Percentiles rank a stretch among this genome's conserved stretches.
phyloP scores from a whole-genome alignment of 352 stramenopile genomes.

The Thalassiosira sp. region DNA sequence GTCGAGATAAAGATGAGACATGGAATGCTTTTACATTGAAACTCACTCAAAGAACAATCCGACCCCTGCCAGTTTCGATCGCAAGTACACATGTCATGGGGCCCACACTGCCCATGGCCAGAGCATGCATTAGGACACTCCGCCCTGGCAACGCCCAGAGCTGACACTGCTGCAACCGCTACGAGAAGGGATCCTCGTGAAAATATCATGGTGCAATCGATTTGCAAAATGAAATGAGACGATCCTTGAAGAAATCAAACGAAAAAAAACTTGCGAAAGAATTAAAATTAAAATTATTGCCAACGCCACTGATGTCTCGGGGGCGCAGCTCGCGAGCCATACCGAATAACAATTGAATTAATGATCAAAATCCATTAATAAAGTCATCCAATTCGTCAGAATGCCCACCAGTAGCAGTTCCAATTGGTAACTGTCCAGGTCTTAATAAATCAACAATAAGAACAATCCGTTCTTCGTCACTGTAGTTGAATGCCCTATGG shows the following conservation, averaged over 20 bases:
- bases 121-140: constrained; percentile 86
- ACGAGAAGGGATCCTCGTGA: constrained; percentile 26
- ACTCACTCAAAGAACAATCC: constrained; percentile 77
- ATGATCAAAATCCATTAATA: constrained; percentile 52
- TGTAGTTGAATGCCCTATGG: constrained; percentile 83
- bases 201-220: constrained; percentile 28
- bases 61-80: constrained; percentile 85
- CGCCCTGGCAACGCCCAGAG: constrained; percentile 17
- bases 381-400: constrained; percentile 84
- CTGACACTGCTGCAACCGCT: constrained; percentile 16
- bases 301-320: no score
- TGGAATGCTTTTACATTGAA: constrained; percentile 17
- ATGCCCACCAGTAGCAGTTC: constrained; percentile 77
- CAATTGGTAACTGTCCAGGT: constrained; percentile 66
- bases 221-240: background rate
- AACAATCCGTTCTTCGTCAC: constrained; percentile 71
- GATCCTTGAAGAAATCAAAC: background rate
- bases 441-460: constrained; percentile 83
- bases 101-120: constrained; percentile 85
- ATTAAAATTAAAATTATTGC: no score
- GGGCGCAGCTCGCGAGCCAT: no score
- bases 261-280: background rate
- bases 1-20: no score
- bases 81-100: constrained; percentile 78
- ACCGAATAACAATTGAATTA: no score